Evolutionary conservation across 2,329 filamentous ascomycete genomes (phyloP), one percentile per base, ranked within the genome.

Genomic region (Penicillium hesseltinei): DNA sequence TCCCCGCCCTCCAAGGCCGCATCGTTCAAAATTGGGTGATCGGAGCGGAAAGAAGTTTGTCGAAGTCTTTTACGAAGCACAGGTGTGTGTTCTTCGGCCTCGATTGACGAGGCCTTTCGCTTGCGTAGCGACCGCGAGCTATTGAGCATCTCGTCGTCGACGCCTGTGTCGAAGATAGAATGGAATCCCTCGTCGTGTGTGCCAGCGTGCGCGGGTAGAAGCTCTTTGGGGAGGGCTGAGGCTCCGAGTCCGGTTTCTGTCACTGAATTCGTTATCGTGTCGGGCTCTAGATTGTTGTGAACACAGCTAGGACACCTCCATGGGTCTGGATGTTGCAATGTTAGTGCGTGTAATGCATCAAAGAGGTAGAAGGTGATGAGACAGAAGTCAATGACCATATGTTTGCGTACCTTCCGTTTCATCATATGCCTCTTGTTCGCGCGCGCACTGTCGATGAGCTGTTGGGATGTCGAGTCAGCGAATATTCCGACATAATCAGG

Each of bases 401-500:
- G 29, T 29, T 25, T 19, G 51, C 60, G 51, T 82, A 92, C 90
- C 84, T 73, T 87, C 82, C 60, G 85, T 82, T 62, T 81, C 76
- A 66, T 78, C 78, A 67, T 90, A 77, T 62, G 84, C 84, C 58
- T 84, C 84, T 71, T 85, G 84, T 71, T 89, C 84, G 70, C 88
- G 86, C 57, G 91, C 92, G 77, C 93, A 97, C 82, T 94, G 89
- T 73, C 89, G 87, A 80, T 97, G 93, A 69, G 92, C 93, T 96
- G 79, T 71, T 75, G 73, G 75, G 69, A 72, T 73, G 75, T 79
- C 75, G 78, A 79, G 70, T 73, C 61, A 72, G 68, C 62, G 66
- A 63, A 62, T 53, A 54, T 54, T 61, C 56, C 61, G 59, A 67
- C 54, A 60, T 58, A 55, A 51, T 43, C 27, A 56, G 59, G 50